These are phyloP conservation scores for Chondrus crispus DNA, from an alignment of 23 red algal genomes.

Conservation along the genomic window DNA sequence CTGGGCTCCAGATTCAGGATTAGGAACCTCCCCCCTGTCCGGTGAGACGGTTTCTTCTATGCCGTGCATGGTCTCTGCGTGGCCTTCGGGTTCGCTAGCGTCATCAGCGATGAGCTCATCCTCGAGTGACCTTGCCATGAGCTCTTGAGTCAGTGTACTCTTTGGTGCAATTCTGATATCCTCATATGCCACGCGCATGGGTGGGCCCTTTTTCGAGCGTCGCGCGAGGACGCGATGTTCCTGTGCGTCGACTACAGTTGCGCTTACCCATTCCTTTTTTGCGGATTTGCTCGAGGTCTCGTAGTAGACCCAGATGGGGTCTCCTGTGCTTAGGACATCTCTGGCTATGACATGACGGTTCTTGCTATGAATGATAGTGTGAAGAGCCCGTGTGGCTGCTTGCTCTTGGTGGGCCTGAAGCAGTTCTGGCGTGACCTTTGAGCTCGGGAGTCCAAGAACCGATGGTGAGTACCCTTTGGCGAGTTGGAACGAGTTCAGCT, in stretches of 20 bases:
- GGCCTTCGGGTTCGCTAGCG: not conserved
- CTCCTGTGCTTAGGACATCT: not conserved
- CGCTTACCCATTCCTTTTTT: not conserved
- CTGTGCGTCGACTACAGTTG: not conserved
- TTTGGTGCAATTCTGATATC: not conserved
- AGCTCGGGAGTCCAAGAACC: not conserved
- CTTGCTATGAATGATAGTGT: not conserved
- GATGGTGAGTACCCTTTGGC: not conserved
- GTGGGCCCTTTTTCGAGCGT: not conserved
- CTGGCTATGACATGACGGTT: not conserved
- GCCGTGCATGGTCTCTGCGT: not conserved
- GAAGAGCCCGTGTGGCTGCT: not conserved
- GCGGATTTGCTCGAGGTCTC: conserved; percentile 16
- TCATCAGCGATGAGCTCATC: conserved; percentile 33
- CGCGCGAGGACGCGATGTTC: not conserved
- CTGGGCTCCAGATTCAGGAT: not conserved
- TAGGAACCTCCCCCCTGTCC: conserved; percentile 1
- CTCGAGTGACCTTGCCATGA: conserved; percentile 23
- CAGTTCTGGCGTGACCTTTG: not conserved
- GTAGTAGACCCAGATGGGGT: conserved; percentile 9
- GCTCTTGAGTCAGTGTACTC: not conserved
- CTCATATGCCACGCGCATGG: conserved; percentile 20
- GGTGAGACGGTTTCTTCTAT: not conserved
- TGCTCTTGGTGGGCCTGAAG: not conserved
- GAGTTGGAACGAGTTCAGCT: not conserved